Percentiles rank a stretch among this genome's conserved stretches.
These are phyloP conservation scores for Phytophthora idaei DNA, from an alignment of 352 stramenopile species.

Conservation along the genomic window DNA sequence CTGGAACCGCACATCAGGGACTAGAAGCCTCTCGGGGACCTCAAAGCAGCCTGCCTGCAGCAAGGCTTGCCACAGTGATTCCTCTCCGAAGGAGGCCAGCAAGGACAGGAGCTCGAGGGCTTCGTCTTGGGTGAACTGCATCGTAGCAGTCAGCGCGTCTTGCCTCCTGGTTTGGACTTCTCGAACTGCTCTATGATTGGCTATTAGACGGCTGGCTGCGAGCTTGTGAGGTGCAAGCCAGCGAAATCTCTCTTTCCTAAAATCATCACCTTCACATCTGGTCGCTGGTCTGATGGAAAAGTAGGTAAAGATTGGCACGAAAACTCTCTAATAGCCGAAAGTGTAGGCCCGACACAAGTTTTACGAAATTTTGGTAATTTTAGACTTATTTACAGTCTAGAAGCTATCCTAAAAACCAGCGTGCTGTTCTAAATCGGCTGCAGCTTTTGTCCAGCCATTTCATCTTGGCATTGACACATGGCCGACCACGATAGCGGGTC, in stretches of 20 bases:
- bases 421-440: constrained; percentile 7
- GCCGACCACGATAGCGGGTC: constrained; percentile 54
- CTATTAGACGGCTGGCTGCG: no score
- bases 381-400: no score
- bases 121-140: constrained; percentile 1
- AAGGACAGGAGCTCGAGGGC: background rate
- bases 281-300: no score
- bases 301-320: no score
- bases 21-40: constrained; percentile 1
- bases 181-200: background rate
- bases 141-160: background rate
- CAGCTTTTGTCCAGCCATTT: constrained; percentile 32
- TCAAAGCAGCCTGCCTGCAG: background rate
- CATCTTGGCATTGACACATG: constrained; percentile 11
- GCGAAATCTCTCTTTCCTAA: no score
- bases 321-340: no score
- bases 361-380: no score
- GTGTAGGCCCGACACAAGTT: no score
- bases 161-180: background rate
- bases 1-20: background rate
- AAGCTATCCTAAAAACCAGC: no score
- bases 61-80: background rate
- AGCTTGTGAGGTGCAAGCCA: no score
- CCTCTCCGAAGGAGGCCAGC: background rate
- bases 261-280: no score